Evolutionary conservation across 352 stramenopile species (phyloP), one percentile per base, ranked within the genome.

Genomic region (Phytophthora kernoviae): DNA sequence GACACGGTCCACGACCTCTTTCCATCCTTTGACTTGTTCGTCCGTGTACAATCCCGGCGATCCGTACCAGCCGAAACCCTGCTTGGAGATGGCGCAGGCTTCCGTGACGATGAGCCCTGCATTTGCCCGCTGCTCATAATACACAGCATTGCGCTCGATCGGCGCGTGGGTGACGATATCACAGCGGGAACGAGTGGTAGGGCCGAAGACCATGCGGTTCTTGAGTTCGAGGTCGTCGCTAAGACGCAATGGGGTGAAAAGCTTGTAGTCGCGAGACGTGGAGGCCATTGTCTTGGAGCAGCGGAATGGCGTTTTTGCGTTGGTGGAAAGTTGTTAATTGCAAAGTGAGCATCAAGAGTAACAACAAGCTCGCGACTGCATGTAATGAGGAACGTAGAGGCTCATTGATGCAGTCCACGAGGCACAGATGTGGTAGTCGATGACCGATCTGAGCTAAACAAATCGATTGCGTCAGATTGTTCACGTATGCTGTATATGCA

Each of bases 91-190:
- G 20, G 62, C 60, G 8, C 53, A 77, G 7, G 49, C 71, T 53
- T 86, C 75, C n/a, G 72, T 70, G 32, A 87, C 68, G 45, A 87
- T 76, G 49, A 87, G 67, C 15, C 69, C 77, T n/a, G 61, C 68
- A 0, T 34, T 40, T 0, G 70, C 66, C 15, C 73, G 62, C 43
- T 79, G 65, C 34, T 68, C 58, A 47, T 85, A 87, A 58, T 87
- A 81, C 20, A 76, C 53, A 1, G 46, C 41, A 30, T 65, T 73
- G 37, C 58, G 36, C 18, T 68, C 58, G 6, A 54, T 17, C 1
- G 75, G 70, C 22, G 51, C 51, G 47, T 61, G 58, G 12, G 56
- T 62, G 7, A 36, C 44, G n/a, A 46, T 44, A 17, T 60, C 41
- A 2, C 63, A 59, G 17, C 65, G 69, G 39, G 54, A 55, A 37